Base-by-base conservation (phyloP, 2,329 filamentous ascomycete species). In the Cadophora sp. region DNA sequence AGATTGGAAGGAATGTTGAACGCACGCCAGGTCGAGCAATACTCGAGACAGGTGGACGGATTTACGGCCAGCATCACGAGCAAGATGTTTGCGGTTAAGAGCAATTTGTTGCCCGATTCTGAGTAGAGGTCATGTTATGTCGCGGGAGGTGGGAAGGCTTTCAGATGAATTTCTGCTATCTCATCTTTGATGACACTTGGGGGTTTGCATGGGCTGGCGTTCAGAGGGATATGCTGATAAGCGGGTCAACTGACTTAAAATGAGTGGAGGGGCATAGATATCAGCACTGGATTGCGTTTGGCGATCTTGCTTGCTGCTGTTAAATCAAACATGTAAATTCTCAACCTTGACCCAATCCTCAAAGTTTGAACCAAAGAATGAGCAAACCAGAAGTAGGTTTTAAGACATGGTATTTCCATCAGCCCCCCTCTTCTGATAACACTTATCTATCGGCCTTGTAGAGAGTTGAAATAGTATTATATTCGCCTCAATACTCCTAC, bases 81-180 rank as follows among this genome's bases (percentile, higher is more conserved):
- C 72, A 99, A 99, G 89, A 97, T 99, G 95, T 99, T 99, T 80
- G 94, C 94, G 47, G 93, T 97, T 69, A 90, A 94, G 78, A 87
- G 88, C 73, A 89, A 88, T 79, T 79, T 90, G 73, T 78, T 89
- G 75, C 87, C 87, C 55, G 81, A 77, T 58, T 74, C 73, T 41
- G 62, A 48, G 33, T 62, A 63, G 41, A 65, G 33, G 20, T 39
- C 36, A 47, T 56, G 39, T 33, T 59, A 14, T 30, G 41, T 33
- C 7, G 41, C 9, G 22, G 33, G 22, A 20, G 48, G 6, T 30
- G 14, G 48, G 24, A 36, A 51, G 47, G 58, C 47, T 60, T 30
- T 36, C 27, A 30, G 56, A 65, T 14, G 47, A 51, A 45, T 36
- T 36, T 61, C 50, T 53, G 48, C 59, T 30, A 59, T 55, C 27